Evolutionary conservation across 1,284 basidiomycete species (phyloP).

Genomic region (Ceratobasidium papillatum): DNA sequence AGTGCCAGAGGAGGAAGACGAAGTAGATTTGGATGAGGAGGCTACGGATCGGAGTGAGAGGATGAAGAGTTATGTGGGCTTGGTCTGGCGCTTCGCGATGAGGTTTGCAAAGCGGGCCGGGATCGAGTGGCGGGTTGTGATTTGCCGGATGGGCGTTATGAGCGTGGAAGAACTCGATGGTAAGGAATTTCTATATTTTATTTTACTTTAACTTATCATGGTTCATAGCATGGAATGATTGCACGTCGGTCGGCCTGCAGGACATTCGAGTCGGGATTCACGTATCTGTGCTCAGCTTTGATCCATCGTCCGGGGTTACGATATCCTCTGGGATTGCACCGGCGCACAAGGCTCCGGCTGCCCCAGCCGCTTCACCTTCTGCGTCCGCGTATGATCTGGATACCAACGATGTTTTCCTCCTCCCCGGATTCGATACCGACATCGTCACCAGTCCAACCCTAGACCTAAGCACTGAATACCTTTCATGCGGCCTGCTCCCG

Average conservation of each 20-base stretch:
- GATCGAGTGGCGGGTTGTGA: slow-evolving; percentile 80
- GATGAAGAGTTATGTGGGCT: slow-evolving; percentile 54
- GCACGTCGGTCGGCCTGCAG: slow-evolving; percentile 56
- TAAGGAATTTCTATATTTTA: slow-evolving; percentile 51
- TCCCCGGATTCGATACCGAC: slow-evolving; percentile 36
- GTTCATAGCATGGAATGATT: slow-evolving; percentile 68
- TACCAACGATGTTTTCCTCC: slow-evolving; percentile 29
- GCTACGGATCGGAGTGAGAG: slow-evolving; percentile 50
- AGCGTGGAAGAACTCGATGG: slow-evolving; percentile 68
- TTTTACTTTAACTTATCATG: slow-evolving; percentile 39
- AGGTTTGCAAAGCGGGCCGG: slow-evolving; percentile 68
- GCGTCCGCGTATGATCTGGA: slow-evolving; percentile 28
- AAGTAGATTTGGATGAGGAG: slow-evolving; percentile 55
- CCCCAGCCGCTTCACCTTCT: neutral
- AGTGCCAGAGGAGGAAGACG: slow-evolving; percentile 52
- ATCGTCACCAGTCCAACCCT: slow-evolving; percentile 40
- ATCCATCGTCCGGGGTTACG: slow-evolving; percentile 48
- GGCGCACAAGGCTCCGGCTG: slow-evolving; percentile 46
- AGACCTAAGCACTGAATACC: slow-evolving; percentile 47
- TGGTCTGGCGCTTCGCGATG: slow-evolving; percentile 71
- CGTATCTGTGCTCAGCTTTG: slow-evolving; percentile 64
- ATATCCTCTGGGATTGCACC: slow-evolving; percentile 19
- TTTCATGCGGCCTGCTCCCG: slow-evolving; percentile 59
- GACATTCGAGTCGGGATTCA: slow-evolving; percentile 58
- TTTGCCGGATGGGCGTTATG: slow-evolving; percentile 72